Conservation (phyloP, 306 rosid genomes). For the Purshia tridentata region DNA sequence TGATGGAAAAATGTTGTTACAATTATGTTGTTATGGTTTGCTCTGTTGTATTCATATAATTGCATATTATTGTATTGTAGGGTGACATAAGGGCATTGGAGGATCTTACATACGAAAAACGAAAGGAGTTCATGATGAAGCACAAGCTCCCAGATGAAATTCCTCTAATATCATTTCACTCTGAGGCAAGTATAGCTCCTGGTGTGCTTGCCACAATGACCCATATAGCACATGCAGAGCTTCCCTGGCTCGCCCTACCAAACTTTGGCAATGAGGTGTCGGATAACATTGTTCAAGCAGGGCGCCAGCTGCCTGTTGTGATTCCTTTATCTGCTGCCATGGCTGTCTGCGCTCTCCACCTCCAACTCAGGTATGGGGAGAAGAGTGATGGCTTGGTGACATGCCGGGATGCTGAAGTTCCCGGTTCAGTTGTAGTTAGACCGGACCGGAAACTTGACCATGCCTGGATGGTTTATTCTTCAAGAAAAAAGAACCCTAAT, state of each 20-base stretch:
- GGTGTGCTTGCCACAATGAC: slow-evolving; percentile 79
- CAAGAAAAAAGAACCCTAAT: slow-evolving; percentile 43
- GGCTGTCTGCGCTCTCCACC: slow-evolving; percentile 76
- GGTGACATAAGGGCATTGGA: slow-evolving; percentile 80
- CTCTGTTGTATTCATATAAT: neutral
- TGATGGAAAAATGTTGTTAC: too few relatives aligned
- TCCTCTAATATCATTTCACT: slow-evolving; percentile 68
- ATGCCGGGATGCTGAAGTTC: slow-evolving; percentile 75
- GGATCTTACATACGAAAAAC: slow-evolving; percentile 76
- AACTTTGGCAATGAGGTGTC: slow-evolving; percentile 28
- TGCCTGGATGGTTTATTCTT: slow-evolving; percentile 87
- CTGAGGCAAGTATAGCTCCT: slow-evolving; percentile 64
- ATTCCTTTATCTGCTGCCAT: slow-evolving; percentile 74
- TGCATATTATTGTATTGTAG: slow-evolving; percentile 24
- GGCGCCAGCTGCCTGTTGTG: slow-evolving; percentile 59
- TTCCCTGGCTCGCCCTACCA: slow-evolving; percentile 60
- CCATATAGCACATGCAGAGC: slow-evolving; percentile 77
- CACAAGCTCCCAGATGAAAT: slow-evolving; percentile 62
- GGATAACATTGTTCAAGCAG: slow-evolving; percentile 31
- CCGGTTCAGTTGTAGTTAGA: slow-evolving; percentile 72
- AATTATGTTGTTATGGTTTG: too few relatives aligned
- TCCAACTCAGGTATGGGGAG: slow-evolving; percentile 72
- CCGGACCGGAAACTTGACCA: slow-evolving; percentile 76
- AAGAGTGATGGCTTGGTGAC: slow-evolving; percentile 76
- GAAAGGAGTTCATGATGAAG: slow-evolving; percentile 68